Evolutionary conservation across 331 rosid genomes (phyloP).

Genomic region (Rosa hybrid): DNA sequence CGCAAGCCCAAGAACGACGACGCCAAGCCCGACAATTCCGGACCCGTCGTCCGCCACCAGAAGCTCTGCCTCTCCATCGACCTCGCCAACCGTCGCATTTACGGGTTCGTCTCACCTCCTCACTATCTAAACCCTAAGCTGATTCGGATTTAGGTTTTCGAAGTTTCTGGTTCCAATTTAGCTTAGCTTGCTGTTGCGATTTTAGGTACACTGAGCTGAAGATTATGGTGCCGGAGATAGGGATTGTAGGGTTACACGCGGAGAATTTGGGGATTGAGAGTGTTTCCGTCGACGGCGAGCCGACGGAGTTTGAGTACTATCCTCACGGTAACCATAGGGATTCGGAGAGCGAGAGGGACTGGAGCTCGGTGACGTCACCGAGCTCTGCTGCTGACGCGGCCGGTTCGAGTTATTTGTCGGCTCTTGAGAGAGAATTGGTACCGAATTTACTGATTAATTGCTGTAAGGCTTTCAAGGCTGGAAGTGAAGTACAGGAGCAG

Average conservation of each 20-base stretch:
- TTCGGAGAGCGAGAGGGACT: conserved; percentile 51
- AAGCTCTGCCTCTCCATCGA: conserved; percentile 93
- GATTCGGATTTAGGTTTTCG: conserved; percentile 15
- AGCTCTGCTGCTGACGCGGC: conserved; percentile 85
- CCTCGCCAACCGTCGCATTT: conserved; percentile 57
- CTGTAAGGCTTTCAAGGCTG: conserved; percentile 69
- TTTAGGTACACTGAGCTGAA: conserved; percentile 82
- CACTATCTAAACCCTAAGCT: background rate
- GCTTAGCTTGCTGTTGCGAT: background rate
- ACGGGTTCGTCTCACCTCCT: conserved; percentile 60
- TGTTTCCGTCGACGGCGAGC: conserved; percentile 89
- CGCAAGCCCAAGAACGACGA: conserved; percentile 88
- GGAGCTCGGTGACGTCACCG: conserved; percentile 61
- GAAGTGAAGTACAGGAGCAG: conserved; percentile 58
- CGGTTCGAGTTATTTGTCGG: conserved; percentile 57
- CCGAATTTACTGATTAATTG: conserved; percentile 88
- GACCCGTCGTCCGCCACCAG: conserved; percentile 82
- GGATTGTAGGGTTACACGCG: conserved; percentile 89
- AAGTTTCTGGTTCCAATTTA: background rate
- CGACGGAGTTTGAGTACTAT: conserved; percentile 79
- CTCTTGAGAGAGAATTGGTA: conserved; percentile 68
- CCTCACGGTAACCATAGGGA: conserved; percentile 48
- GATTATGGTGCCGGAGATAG: conserved; percentile 87
- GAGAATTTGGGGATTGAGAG: conserved; percentile 85
- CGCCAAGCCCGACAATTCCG: conserved; percentile 75